Base-by-base conservation (phyloP, 2,329 filamentous ascomycete genomes). In the Apiospora saccharicola region DNA sequence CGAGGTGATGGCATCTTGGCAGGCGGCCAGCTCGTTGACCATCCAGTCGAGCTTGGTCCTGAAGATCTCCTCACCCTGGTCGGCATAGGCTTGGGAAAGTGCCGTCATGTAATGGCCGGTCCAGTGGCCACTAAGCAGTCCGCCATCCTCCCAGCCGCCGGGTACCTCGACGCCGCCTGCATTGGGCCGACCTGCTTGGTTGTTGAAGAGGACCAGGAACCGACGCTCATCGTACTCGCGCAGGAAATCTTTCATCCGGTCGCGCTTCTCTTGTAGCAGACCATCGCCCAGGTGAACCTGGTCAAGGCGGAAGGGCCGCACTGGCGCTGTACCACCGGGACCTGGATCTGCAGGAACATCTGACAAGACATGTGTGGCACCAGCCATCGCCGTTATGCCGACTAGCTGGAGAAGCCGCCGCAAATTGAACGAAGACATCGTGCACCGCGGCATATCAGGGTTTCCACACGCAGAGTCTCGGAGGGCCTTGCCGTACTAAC, bases 141-240 rank as follows among this genome's bases (percentile, higher is more conserved):
- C 80, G 8, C 80, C 80, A n/a, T 81, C 78, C 57, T 81, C 80
- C 80, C 80, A 82, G 4, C 79, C 79, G 1, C 80, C 80, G 1
- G 80, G 80, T 4, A 76, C 67, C 26, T 71, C 49, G 46, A 81
- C 71, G 2, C 73, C 78, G 0, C 69, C 73, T 0, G 79, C 77
- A 68, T 80, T 81, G 24, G 79, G 72, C 26, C 79, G 74, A 2
- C 77, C 77, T 22, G 80, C 80, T 69, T 81, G 78, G 34, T 81
- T 76, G 64, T 81, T 80, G 74, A 81, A 81, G 16, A 81, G 75
- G 2, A 81, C 74, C 41, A 81, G 53, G 51, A 81, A 81, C 8
- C 75, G 75, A 37, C 77, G 75, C 71, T 78, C 76, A n/a, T 81
- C 79, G 22, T 80, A 81, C 34, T 75, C 72, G 7, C 72, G 74